These are phyloP conservation scores for Trypanosomatidae sp. DNA, from an alignment of 208 protist species.

Conservation along the genomic window DNA sequence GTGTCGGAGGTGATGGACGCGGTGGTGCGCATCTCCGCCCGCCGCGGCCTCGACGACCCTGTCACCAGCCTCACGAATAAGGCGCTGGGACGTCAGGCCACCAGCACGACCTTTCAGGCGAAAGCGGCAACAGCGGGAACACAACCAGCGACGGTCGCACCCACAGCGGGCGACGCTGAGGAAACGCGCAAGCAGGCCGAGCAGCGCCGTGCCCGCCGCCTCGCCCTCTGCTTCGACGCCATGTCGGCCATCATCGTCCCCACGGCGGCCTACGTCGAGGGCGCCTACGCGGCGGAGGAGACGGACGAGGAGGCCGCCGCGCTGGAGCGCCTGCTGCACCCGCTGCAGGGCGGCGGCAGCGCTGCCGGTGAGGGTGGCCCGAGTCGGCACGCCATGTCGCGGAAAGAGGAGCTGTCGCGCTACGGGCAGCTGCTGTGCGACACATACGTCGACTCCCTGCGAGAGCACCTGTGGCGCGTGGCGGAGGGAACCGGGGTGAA, in stretches of 20 bases:
- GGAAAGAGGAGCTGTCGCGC: constrained; percentile 42
- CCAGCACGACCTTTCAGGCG: too few species aligned
- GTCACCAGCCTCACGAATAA: neutral
- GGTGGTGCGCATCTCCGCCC: constrained; percentile 41
- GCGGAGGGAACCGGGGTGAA: constrained; percentile 7
- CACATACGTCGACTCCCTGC: constrained; percentile 74
- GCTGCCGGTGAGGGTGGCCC: too few species aligned
- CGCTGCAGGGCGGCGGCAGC: constrained; percentile 8
- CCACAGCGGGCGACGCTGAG: constrained; percentile 1
- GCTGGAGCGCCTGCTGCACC: constrained; percentile 2
- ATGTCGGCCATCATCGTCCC: constrained; percentile 60
- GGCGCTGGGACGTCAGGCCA: neutral
- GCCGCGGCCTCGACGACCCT: constrained; percentile 4
- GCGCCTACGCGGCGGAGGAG: neutral
- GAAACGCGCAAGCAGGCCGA: constrained; percentile 6
- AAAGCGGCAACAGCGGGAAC: too few species aligned
- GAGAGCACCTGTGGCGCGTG: constrained; percentile 21
- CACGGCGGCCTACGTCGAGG: constrained; percentile 8
- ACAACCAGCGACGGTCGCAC: too few species aligned
- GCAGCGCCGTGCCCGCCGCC: constrained; percentile 20
- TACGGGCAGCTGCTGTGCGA: constrained; percentile 73
- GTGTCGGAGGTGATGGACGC: constrained; percentile 75
- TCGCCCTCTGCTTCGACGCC: constrained; percentile 60
- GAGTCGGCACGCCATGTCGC: constrained; percentile 6
- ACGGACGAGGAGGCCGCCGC: constrained; percentile 5